Evolutionary conservation across 2,329 filamentous ascomycete genomes (phyloP).

Genomic region (Aureobasidium sp.): DNA sequence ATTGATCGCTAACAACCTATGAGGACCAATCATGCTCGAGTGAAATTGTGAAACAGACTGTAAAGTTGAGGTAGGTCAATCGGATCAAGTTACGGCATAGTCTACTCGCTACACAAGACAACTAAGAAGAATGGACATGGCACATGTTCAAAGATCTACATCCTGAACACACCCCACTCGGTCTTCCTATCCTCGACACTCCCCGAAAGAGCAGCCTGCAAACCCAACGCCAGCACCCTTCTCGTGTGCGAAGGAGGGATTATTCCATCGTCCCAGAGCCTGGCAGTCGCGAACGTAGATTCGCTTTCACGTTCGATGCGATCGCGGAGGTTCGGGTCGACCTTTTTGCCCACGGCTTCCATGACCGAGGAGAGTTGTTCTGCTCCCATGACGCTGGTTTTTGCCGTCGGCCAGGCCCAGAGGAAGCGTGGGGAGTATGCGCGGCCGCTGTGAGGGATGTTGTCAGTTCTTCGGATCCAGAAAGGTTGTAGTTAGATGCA

Average conservation of each 20-base stretch:
- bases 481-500: no score
- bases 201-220: slow-evolving; percentile 35
- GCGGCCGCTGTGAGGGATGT: slow-evolving; percentile 50
- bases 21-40: no score
- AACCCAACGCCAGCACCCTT: slow-evolving; percentile 38
- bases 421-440: slow-evolving; percentile 87
- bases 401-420: slow-evolving; percentile 98
- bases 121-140: no score
- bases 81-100: neutral
- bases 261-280: slow-evolving; percentile 65
- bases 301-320: slow-evolving; percentile 88
- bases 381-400: slow-evolving; percentile 89
- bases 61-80: neutral
- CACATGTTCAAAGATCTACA: no score
- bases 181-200: slow-evolving; percentile 27
- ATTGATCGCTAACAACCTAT: neutral
- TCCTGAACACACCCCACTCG: slow-evolving; percentile 32
- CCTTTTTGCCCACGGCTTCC: slow-evolving; percentile 81
- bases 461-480: no score
- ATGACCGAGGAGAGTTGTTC: slow-evolving; percentile 90
- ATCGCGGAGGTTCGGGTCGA: slow-evolving; percentile 69
- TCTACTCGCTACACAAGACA: neutral
- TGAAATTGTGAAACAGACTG: neutral
- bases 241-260: slow-evolving; percentile 43
- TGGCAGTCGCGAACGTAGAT: slow-evolving; percentile 76